Conservation (phyloP, 495 filamentous ascomycete species). For the Tuber calosporum region DNA sequence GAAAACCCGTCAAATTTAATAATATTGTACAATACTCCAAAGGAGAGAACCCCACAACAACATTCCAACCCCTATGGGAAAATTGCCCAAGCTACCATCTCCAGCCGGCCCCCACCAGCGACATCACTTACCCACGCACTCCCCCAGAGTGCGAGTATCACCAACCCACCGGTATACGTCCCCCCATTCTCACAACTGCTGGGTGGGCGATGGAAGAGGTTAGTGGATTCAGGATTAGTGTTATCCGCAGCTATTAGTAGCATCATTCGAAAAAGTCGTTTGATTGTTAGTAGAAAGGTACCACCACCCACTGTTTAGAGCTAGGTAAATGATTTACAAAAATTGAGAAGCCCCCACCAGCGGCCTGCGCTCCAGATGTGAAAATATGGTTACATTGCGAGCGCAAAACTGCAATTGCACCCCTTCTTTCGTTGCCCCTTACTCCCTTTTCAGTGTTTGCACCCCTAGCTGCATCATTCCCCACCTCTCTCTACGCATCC, state of each 20-base stretch:
- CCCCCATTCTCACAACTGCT: too few relatives aligned
- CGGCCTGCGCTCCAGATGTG: background rate
- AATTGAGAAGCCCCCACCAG: background rate
- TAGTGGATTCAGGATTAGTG: background rate
- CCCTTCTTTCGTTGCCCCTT: background rate
- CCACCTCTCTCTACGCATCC: constrained; percentile 1
- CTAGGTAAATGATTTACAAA: background rate
- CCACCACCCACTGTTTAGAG: too few relatives aligned
- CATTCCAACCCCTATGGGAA: background rate
- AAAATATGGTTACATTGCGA: background rate
- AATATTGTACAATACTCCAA: background rate
- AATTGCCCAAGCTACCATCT: background rate
- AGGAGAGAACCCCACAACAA: background rate
- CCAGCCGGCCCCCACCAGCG: background rate
- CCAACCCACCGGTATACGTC: background rate
- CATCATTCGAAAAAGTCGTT: too few relatives aligned
- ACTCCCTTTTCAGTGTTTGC: background rate
- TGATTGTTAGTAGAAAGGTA: too few relatives aligned
- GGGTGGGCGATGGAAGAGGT: too few relatives aligned
- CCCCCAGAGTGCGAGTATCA: background rate
- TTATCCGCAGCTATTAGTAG: too few relatives aligned
- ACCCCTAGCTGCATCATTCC: too few relatives aligned
- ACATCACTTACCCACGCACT: background rate
- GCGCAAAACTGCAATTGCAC: background rate
- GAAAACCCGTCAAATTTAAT: background rate